Evolutionary conservation across 371 early-diverging fungal species (phyloP).

Genomic region (Saksenaea oblongispora): DNA sequence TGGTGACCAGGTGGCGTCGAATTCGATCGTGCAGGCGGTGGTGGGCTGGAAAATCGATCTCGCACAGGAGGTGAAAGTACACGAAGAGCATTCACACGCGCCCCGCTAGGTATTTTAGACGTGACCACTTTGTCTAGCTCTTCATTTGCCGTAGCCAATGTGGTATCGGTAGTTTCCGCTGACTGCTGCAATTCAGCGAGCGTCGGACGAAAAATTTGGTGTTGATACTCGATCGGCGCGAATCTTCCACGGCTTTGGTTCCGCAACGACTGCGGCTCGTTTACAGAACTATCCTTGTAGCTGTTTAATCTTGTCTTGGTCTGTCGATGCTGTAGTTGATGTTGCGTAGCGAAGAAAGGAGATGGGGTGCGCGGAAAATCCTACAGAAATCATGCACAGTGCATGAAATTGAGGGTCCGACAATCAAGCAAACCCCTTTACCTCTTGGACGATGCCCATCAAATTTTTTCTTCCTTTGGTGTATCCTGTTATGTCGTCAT

Average conservation of each 20-base stretch:
- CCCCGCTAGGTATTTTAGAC: neutral
- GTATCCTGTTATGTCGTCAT: neutral
- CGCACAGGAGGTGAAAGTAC: conserved; percentile 34
- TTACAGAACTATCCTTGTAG: conserved; percentile 15
- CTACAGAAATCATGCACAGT: conserved; percentile 15
- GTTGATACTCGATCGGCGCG: neutral
- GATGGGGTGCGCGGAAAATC: conserved; percentile 90
- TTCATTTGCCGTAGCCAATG: conserved; percentile 11
- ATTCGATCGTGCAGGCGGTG: conserved; percentile 46
- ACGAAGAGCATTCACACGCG: conserved; percentile 11
- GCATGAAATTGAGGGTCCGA: neutral
- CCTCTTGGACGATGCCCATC: conserved; percentile 41
- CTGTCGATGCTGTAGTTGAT: conserved; percentile 51
- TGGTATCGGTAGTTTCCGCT: conserved; percentile 2
- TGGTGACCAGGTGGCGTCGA: conserved; percentile 50
- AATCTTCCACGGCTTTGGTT: neutral
- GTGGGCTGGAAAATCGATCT: conserved; percentile 32
- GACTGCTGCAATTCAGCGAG: conserved; percentile 6
- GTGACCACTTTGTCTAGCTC: neutral
- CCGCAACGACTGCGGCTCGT: neutral
- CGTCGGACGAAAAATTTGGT: neutral
- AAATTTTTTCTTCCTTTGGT: conserved; percentile 26
- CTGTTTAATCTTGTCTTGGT: conserved; percentile 28
- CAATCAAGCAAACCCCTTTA: conserved; percentile 7
- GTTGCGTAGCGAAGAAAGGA: conserved; percentile 70